Evolutionary conservation across 1,284 basidiomycete genomes (phyloP), one percentile per base, ranked within the genome.

Genomic region (Apiotrichum sp.): DNA sequence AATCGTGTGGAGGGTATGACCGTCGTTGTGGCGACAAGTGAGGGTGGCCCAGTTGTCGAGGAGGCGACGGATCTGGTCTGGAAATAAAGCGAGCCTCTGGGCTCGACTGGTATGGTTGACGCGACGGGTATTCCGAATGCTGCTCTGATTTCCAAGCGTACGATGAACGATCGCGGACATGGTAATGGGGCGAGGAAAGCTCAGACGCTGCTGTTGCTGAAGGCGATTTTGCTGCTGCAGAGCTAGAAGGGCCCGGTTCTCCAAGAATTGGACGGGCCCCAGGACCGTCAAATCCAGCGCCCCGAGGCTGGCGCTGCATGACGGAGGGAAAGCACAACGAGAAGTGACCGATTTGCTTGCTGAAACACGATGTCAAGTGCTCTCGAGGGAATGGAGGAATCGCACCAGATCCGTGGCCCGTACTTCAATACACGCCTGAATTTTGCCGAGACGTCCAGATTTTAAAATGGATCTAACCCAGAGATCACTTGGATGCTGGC

Each of bases 241-340:
- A 29, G 9, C 35, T 32, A 3, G 53, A 55, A 1, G 59, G 53
- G 2, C 61, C 58, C 8, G 58, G 44, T 46, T 60, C 62, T 2
- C 59, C 52, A 33, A 62, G 58, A 45, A 64, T 64, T 35, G 56
- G 47, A 14, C 64, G 62, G n/a, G 64, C 54, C 40, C 64, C 62
- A 22, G 64, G 62, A 34, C 64, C 64, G 47, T 62, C 61, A 47
- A 66, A 62, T 29, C 58, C 52, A 10, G 50, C n/a, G 47, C 46
- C 41, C 22, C 33, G 47, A 39, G 11, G 52, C 41, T 41, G 52
- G n/a, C 46, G 52, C 31, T 48, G 47, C 47, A 54, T 49, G 38
- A 47, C 35, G 41, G 46, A 42, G 41, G n/a, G 32, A 38, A 35
- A 8, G 45, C 44, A 45, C 31, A 9, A 14, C 29, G 29, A 29